Conservation (phyloP, 495 filamentous ascomycete species). For the Penicillium bialowiezense region DNA sequence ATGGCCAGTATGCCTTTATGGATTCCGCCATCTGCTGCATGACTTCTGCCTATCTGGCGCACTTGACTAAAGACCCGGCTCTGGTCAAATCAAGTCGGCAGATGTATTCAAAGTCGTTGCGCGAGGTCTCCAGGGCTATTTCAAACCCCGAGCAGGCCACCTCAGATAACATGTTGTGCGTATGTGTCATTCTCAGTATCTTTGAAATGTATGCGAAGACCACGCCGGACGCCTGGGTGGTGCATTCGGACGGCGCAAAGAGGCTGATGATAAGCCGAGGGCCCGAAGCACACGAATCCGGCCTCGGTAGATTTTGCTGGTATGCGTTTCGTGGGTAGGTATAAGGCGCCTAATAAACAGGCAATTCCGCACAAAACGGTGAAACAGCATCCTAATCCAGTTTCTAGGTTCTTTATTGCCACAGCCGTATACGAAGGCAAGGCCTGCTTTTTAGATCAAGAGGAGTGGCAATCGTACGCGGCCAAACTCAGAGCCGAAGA, state of each 20-base stretch:
- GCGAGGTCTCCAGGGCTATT: constrained; percentile 22
- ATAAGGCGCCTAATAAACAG: not conserved
- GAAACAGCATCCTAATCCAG: not conserved
- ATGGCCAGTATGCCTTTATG: constrained; percentile 23
- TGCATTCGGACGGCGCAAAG: constrained; percentile 31
- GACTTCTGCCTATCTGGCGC: constrained; percentile 29
- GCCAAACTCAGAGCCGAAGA: constrained; percentile 23
- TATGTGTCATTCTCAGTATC: constrained; percentile 34
- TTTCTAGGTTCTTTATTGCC: constrained; percentile 22
- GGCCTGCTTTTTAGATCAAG: constrained; percentile 30
- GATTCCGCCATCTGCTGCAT: constrained; percentile 31
- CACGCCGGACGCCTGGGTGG: constrained; percentile 27
- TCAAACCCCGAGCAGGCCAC: constrained; percentile 19
- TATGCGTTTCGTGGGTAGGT: constrained; percentile 27
- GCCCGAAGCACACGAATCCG: constrained; percentile 15
- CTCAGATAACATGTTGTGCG: constrained; percentile 32
- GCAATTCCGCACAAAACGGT: not conserved
- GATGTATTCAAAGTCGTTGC: constrained; percentile 28
- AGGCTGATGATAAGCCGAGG: constrained; percentile 30
- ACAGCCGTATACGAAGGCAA: constrained; percentile 26
- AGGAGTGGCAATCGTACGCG: constrained; percentile 28
- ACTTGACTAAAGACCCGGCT: constrained; percentile 22
- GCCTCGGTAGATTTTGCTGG: constrained; percentile 27
- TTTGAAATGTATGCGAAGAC: constrained; percentile 39
- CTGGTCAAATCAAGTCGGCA: constrained; percentile 25